Evolutionary conservation across 1,284 basidiomycete genomes (phyloP).

Genomic region (Fomes fomentarius): DNA sequence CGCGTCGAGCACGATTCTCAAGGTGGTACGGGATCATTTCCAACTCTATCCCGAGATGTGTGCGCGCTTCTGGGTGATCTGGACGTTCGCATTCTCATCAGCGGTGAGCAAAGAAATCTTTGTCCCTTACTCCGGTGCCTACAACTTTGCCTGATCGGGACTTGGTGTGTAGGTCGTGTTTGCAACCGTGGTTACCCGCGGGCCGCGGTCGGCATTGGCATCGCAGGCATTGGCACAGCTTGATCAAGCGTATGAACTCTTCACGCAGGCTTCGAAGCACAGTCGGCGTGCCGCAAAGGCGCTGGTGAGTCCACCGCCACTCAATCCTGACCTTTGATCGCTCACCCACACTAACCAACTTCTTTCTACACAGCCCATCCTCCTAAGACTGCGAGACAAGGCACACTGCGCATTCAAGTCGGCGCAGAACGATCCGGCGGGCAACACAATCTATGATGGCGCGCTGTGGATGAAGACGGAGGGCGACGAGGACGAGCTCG

Average conservation of each 20-base stretch:
- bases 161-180: conserved; percentile 26
- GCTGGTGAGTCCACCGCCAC: conserved; percentile 29
- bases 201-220: conserved; percentile 33
- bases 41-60: conserved; percentile 30
- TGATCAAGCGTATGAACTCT: conserved; percentile 33
- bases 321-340: conserved; percentile 6
- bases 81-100: conserved; percentile 43
- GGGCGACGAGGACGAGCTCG: conserved; percentile 66
- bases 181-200: conserved; percentile 34
- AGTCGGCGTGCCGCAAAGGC: conserved; percentile 35
- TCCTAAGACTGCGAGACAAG: conserved; percentile 33
- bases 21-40: conserved; percentile 36
- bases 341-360: conserved; percentile 2
- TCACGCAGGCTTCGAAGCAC: conserved; percentile 33
- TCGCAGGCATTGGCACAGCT: conserved; percentile 31
- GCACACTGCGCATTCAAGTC: conserved; percentile 29
- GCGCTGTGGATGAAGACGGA: conserved; percentile 31
- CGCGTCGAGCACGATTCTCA: conserved; percentile 37
- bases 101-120: conserved; percentile 33
- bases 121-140: too few relatives aligned
- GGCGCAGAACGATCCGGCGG: conserved; percentile 21
- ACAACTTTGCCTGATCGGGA: conserved; percentile 1
- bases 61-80: conserved; percentile 41
- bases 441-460: conserved; percentile 21
- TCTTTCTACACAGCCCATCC: conserved; percentile 25